Base-by-base conservation (phyloP, 805 yeast species). In the Limtongia smithiae region DNA sequence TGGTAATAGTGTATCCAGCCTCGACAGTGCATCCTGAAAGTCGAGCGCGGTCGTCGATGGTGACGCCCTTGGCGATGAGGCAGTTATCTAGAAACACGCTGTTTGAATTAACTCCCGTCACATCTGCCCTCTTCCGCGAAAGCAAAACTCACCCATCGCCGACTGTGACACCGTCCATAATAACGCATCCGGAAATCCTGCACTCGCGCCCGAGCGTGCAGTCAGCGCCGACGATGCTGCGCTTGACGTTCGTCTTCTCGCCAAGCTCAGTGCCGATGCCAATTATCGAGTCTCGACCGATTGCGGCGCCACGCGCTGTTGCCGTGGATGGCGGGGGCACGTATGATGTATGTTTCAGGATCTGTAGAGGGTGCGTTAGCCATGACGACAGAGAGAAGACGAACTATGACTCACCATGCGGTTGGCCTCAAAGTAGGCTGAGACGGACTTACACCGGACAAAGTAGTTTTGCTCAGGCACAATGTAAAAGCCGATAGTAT, bases 341-440 rank as follows among this genome's bases (percentile, higher is more conserved):
- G 61, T 67, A 14, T 60, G 59, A 38, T 20, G 46, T 32, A 38
- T 50, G 55, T 38, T 47, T 42, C 28, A 54, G 37, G 17, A 54
- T 50, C 35, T 32, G 9, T 2, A 24, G n/a, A 31, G 4, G 14
- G 12, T 7, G 6, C 28, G 6, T 9, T 25, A 6, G 28, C 28
- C 28, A 25, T 25, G 28, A 9, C 28, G 28, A 9, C 14, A 24
- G n/a, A 20, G 41, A 39, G 12, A 12, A 24, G 37, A 30, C 45
- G n/a, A 49, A n/a, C n/a, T n/a, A n/a, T n/a, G n/a, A n/a, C n/a
- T n/a, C n/a, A 83, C 74, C 62, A 78, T 75, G 54, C 98, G 74
- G 65, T 89, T 93, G 18, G 94, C 89, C 68, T 93, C 99, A 80
- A 88, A 78, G 66, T 82, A 89, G 1, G 91, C 85, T 1, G 85